phyloP scores from a whole-genome alignment of 495 filamentous ascomycete species.

The Annulohypoxylon moriforme region DNA sequence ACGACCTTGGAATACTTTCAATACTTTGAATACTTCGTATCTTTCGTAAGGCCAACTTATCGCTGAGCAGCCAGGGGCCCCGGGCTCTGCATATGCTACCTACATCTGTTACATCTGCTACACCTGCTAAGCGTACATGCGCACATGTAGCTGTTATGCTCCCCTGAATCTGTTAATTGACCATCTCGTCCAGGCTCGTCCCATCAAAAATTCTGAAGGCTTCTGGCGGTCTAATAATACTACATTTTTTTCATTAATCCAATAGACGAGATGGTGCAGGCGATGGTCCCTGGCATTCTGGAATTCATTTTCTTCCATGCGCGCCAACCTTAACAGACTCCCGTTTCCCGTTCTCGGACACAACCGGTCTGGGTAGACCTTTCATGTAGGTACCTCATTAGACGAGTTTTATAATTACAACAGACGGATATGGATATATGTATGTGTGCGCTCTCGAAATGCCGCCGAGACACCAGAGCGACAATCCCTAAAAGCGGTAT shows the following conservation, averaged over 20 bases:
- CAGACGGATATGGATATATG: not conserved
- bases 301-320: constrained; percentile 25
- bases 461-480: constrained; percentile 33
- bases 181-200: constrained; percentile 1
- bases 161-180: constrained; percentile 27
- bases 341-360: constrained; percentile 9
- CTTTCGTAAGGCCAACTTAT: constrained; percentile 37
- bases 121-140: too few species aligned
- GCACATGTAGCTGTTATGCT: constrained; percentile 9
- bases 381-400: not conserved
- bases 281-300: constrained; percentile 31
- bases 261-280: not conserved
- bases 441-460: constrained; percentile 17
- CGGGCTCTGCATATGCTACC: constrained; percentile 6
- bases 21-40: constrained; percentile 29
- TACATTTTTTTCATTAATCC: constrained; percentile 27
- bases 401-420: constrained; percentile 1
- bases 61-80: constrained; percentile 25
- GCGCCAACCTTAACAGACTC: constrained; percentile 30
- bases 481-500: constrained; percentile 17
- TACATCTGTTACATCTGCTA: not conserved
- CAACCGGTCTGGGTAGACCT: constrained; percentile 4
- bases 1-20: constrained; percentile 7
- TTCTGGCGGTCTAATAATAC: constrained; percentile 42
- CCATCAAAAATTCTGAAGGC: constrained; percentile 26